Evolutionary conservation across 2,329 filamentous ascomycete species (phyloP), one percentile per base, ranked within the genome.

Genomic region (Cladosporium phlei): DNA sequence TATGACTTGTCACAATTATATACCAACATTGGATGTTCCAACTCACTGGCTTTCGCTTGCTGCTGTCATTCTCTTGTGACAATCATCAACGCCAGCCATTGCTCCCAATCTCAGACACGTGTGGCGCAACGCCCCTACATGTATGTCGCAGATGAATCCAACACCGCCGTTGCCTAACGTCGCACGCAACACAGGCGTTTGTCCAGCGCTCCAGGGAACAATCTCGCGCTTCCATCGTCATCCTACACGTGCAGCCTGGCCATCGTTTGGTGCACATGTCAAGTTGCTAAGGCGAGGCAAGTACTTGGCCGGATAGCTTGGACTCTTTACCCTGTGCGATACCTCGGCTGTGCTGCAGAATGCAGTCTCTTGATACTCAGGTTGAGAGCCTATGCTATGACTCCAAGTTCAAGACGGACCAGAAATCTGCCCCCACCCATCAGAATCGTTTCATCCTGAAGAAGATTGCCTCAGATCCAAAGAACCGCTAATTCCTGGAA

Each of bases 211-310:
- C 5, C n/a, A 39, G 19, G 19, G 37, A 39, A 39, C 25, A 39
- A 39, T 39, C 24, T 39, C 37, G 29, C 10, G 10, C 37, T 39
- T 39, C 37, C 24, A 29, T 29, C 37, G 14, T 39, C 37, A 17
- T 39, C 37, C 27, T 27, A 12, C 14, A 29, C 37, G 22, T 28
- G 37, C 24, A n/a, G n/a, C n/a, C n/a, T n/a, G n/a, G n/a, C n/a
- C n/a, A n/a, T n/a, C n/a, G n/a, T n/a, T n/a, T n/a, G n/a, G n/a
- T n/a, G n/a, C n/a, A n/a, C n/a, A n/a, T n/a, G n/a, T n/a, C n/a
- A n/a, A n/a, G n/a, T n/a, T n/a, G n/a, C n/a, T n/a, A n/a, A n/a
- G n/a, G n/a, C n/a, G n/a, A n/a, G n/a, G n/a, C n/a, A n/a, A n/a
- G n/a, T n/a, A n/a, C n/a, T n/a, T n/a, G n/a, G n/a, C n/a, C n/a